Conservation (phyloP, 192 early-diverging fungal species). For the Coemansia sp. region DNA sequence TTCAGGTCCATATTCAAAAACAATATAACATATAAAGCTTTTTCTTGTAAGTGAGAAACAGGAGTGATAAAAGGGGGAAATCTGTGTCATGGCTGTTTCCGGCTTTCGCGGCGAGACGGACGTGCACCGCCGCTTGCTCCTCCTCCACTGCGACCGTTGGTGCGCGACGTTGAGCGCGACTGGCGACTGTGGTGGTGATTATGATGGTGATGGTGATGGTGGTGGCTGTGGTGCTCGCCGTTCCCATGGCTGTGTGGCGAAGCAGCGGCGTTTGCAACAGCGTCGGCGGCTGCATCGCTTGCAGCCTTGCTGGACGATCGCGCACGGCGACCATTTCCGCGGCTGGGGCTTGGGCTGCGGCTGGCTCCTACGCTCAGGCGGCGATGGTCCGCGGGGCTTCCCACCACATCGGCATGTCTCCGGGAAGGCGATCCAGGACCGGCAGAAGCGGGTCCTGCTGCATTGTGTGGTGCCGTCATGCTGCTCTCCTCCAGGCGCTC, state of each 20-base stretch:
- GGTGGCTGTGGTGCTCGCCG: conserved; percentile 7
- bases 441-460: background rate
- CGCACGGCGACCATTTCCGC: conserved; percentile 10
- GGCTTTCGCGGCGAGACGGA: conserved; percentile 46
- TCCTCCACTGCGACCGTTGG: conserved; percentile 28
- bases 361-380: conserved; percentile 3
- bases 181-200: conserved; percentile 12
- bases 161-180: conserved; percentile 18
- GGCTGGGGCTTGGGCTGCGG: conserved; percentile 14
- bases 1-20: no score
- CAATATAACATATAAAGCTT: no score
- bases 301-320: conserved; percentile 24
- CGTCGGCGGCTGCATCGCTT: conserved; percentile 19
- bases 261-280: conserved; percentile 5
- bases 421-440: conserved; percentile 12
- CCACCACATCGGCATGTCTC: conserved; percentile 13
- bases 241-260: conserved; percentile 19
- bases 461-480: conserved; percentile 10
- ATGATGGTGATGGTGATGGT: conserved; percentile 9
- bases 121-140: conserved; percentile 22
- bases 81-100: conserved; percentile 28
- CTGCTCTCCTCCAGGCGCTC: conserved; percentile 51
- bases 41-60: no score
- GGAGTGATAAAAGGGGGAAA: background rate
- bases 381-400: conserved; percentile 11